A percentile compares a stretch with the other conserved stretches of the same genome.
These are phyloP conservation scores for Striga hermonthica DNA, from an alignment of 305 asterid genomes.

Conservation along the genomic window DNA sequence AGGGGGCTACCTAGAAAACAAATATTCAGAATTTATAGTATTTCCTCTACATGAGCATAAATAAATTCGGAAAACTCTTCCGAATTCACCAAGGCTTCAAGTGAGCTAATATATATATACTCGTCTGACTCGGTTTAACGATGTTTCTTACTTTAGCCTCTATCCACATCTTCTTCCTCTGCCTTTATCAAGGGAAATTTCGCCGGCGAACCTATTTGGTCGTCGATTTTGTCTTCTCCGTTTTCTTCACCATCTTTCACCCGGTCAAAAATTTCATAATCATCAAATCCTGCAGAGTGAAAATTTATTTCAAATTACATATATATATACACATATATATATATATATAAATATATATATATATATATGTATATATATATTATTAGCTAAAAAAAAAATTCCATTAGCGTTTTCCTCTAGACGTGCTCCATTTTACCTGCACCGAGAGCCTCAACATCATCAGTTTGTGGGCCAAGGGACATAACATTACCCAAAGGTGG, in stretches of 20 bases:
- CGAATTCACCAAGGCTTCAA: constrained; percentile 16
- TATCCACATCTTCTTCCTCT: constrained; percentile 21
- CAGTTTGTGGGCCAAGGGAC: constrained; percentile 52
- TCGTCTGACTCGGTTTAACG: constrained; percentile 16
- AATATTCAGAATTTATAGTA: background rate
- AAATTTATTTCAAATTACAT: constrained; percentile 11
- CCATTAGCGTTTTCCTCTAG: background rate
- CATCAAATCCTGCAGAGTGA: constrained; percentile 65
- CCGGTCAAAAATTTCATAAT: constrained; percentile 64
- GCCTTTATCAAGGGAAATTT: constrained; percentile 4
- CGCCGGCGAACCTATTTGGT: constrained; percentile 14
- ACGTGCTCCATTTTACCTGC: constrained; percentile 51
- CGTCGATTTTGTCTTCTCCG: constrained; percentile 40
- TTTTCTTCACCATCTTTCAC: constrained; percentile 61
- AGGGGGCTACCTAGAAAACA: no score
- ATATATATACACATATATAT: no score
- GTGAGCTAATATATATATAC: constrained; percentile 11
- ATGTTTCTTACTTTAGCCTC: constrained; percentile 8
- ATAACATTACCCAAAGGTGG: constrained; percentile 62
- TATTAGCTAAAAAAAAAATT: no score
- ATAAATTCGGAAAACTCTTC: constrained; percentile 19
- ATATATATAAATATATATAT: no score
- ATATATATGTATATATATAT: no score
- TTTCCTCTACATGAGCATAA: background rate
- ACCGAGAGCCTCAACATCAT: constrained; percentile 72